Evolutionary conservation across 768 basidiomycete species (phyloP), one percentile per base, ranked within the genome.

Genomic region (Mycena alexandri): DNA sequence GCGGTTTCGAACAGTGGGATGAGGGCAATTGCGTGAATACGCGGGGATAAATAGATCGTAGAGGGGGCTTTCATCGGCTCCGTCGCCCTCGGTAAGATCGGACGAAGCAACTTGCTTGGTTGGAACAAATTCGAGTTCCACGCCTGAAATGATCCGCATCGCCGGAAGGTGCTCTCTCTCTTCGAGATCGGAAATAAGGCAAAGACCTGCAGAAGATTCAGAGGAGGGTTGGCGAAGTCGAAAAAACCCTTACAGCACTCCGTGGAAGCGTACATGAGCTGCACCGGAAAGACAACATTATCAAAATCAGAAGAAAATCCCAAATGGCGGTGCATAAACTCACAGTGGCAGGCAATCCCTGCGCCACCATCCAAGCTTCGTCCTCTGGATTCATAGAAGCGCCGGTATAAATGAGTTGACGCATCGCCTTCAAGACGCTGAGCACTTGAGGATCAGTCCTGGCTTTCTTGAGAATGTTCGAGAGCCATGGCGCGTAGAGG

Each of bases 401-500:
- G 11, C 75, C 75, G 1, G 75, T 76, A 36, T 74, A 73, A 0
- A 56, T 44, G 13, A 74, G 58, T 42, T 76, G 74, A 1, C 67
- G 41, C 69, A 74, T 66, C 3, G 38, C 14, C n/a, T 69, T 36
- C 21, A 76, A 63, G 0, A 72, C 69, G 2, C n/a, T 22, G 1
- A 73, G 55, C 13, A 74, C 70, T 0, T 41, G 34, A 7, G 17
- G n/a, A 46, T 72, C 59, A 1, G 9, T 50, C 1, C 64, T 64
- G 1, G 74, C 73, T 29, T 29, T 29, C 29, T 29, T 29, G 29
- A 29, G 17, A 71, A 65, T 13, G 38, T 36, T 21, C 16, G 74
- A 73, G 6, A 74, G 43, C 73, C 73, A 76, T 0, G 71, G 66
- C 2, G 73, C 71, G 36, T 76, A 76, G 6, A 74, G 36, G 6